Evolutionary conservation across 306 rosid species (phyloP).

Genomic region (Fragaria iinumae): DNA sequence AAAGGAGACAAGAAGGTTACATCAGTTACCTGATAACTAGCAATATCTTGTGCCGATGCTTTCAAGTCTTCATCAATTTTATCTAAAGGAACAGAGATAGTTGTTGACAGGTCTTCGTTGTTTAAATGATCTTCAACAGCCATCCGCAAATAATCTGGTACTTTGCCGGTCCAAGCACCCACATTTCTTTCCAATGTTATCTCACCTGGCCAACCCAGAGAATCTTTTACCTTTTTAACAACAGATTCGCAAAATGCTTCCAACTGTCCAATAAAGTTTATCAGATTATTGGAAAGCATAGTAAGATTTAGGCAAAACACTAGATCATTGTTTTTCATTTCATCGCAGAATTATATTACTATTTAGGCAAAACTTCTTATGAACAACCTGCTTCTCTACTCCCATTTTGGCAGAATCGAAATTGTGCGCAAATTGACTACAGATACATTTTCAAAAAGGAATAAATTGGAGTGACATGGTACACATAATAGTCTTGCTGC

Average conservation of each 20-base stretch:
- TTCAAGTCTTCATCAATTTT: constrained; percentile 44
- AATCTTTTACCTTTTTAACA: constrained; percentile 58
- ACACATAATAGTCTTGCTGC: background rate
- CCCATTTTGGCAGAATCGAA: constrained; percentile 6
- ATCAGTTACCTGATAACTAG: constrained; percentile 78
- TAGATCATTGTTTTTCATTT: background rate
- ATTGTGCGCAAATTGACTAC: background rate
- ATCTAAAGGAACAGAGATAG: constrained; percentile 35
- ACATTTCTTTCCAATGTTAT: constrained; percentile 47
- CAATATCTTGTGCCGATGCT: constrained; percentile 66
- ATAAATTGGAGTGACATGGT: background rate
- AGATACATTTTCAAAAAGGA: background rate
- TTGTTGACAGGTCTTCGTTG: constrained; percentile 41
- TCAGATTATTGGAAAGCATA: constrained; percentile 7
- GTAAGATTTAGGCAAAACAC: background rate
- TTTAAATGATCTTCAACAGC: constrained; percentile 28
- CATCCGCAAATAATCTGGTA: constrained; percentile 62
- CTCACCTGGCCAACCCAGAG: constrained; percentile 69
- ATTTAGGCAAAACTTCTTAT: background rate
- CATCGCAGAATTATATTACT: background rate
- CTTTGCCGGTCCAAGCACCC: constrained; percentile 77
- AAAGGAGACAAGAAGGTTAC: constrained; percentile 2
- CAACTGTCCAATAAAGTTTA: constrained; percentile 47
- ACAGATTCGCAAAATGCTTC: constrained; percentile 58
- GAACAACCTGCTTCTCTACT: background rate